Conservation (phyloP, 2,329 filamentous ascomycete genomes). For the Nemania sp. region DNA sequence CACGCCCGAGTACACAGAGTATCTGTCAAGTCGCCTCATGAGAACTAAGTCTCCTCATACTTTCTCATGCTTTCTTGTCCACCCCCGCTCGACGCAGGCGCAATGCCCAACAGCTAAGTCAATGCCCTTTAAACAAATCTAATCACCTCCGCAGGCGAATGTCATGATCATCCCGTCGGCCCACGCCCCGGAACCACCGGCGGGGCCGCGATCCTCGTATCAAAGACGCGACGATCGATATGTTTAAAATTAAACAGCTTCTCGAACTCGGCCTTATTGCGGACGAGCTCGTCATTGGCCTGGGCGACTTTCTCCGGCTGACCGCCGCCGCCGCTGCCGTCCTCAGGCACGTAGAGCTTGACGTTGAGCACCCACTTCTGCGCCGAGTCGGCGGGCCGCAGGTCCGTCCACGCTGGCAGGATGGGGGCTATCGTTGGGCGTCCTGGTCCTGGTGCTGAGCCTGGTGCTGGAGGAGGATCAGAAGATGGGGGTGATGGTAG, state of each 20-base stretch:
- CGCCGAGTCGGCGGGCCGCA: constrained; percentile 53
- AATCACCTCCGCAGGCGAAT: too few species aligned
- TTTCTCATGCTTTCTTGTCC: too few species aligned
- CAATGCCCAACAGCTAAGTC: too few species aligned
- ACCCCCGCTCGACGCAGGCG: too few species aligned
- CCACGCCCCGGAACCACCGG: constrained; percentile 22
- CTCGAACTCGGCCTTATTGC: constrained; percentile 69
- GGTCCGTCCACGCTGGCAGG: constrained; percentile 51
- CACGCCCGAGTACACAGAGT: too few species aligned
- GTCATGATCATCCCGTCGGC: too few species aligned
- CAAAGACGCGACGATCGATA: constrained; percentile 56
- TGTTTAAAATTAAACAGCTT: constrained; percentile 82
- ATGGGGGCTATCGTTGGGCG: constrained; percentile 33
- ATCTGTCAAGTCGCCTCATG: too few species aligned
- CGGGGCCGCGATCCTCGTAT: constrained; percentile 36
- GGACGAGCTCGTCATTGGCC: constrained; percentile 55
- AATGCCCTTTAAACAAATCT: too few species aligned
- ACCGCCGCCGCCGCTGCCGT: too few species aligned
- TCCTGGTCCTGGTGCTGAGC: neutral
- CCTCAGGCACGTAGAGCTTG: constrained; percentile 57
- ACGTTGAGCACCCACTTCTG: constrained; percentile 60
- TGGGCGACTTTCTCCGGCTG: constrained; percentile 61
- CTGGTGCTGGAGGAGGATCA: neutral
- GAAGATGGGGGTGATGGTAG: constrained; percentile 31
- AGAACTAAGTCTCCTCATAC: too few species aligned